Conservation (phyloP, 2,329 filamentous ascomycete species). For the Laburnicola sp. region DNA sequence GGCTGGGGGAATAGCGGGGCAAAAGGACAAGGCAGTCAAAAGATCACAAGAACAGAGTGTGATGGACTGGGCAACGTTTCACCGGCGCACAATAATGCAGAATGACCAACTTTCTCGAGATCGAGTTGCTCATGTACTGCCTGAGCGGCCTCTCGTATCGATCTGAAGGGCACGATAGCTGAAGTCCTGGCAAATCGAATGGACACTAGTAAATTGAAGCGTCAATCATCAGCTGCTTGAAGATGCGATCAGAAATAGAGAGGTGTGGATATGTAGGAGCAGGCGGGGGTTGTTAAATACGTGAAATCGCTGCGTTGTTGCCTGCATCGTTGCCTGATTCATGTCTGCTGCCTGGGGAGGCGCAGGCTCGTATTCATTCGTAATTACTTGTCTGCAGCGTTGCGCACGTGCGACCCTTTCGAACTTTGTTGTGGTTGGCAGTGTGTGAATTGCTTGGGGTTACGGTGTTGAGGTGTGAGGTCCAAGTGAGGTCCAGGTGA, state of each 20-base stretch:
- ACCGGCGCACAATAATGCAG: neutral
- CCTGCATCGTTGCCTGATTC: neutral
- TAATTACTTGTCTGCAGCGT: conserved; percentile 3
- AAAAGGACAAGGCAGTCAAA: neutral
- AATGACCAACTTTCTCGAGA: conserved; percentile 1
- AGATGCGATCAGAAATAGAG: neutral
- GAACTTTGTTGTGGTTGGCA: neutral
- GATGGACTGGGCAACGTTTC: neutral
- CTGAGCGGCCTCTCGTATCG: conserved; percentile 8
- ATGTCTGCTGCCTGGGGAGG: conserved; percentile 1
- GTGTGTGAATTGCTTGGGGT: too few relatives aligned
- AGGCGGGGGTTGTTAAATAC: too few relatives aligned
- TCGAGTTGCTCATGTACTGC: conserved; percentile 14
- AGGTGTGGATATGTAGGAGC: too few relatives aligned
- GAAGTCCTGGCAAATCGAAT: conserved; percentile 1
- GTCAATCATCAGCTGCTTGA: conserved; percentile 8
- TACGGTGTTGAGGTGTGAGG: too few relatives aligned
- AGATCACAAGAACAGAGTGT: neutral
- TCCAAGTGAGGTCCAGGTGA: too few relatives aligned
- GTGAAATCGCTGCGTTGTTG: too few relatives aligned
- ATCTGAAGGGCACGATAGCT: neutral
- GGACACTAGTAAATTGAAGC: conserved; percentile 5
- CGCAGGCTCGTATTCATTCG: conserved; percentile 12
- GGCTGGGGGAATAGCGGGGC: too few relatives aligned
- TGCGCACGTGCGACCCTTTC: conserved; percentile 7